Evolutionary conservation across 306 rosid species (phyloP).

Genomic region (Gastrolobium villosum): DNA sequence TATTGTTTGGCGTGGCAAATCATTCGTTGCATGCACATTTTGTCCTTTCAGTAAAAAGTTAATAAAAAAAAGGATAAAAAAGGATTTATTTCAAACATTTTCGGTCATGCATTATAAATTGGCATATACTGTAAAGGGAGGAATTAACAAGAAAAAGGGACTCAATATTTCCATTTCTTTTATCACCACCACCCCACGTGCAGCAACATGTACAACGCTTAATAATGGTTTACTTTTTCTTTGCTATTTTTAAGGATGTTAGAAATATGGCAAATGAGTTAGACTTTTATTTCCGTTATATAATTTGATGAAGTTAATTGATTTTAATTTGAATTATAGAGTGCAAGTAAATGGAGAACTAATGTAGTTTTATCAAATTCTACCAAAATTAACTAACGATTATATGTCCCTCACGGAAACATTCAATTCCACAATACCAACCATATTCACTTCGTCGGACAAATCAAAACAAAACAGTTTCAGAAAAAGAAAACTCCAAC

Average conservation of each 20-base stretch:
- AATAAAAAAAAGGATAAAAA: too few relatives aligned
- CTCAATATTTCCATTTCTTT: background rate
- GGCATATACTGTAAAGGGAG: constrained; percentile 28
- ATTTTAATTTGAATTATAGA: background rate
- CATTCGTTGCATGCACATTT: too few relatives aligned
- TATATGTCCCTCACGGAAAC: background rate
- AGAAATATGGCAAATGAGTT: background rate
- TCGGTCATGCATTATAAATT: constrained; percentile 7
- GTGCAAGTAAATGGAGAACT: background rate
- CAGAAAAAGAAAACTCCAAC: background rate
- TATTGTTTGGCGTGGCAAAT: too few relatives aligned
- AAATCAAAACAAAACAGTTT: background rate
- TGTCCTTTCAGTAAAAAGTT: too few relatives aligned
- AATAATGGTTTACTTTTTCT: background rate
- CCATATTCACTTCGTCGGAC: background rate
- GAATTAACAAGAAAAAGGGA: constrained; percentile 9
- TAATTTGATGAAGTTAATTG: background rate
- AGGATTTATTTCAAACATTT: background rate
- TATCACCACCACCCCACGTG: constrained; percentile 27
- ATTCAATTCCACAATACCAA: background rate
- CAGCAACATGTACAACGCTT: background rate
- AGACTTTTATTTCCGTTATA: background rate
- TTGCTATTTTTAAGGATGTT: background rate
- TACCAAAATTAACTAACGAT: background rate
- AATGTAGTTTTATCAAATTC: background rate